Evolutionary conservation across 352 stramenopile genomes (phyloP).

Genomic region (Globisporangium recalcitrans): DNA sequence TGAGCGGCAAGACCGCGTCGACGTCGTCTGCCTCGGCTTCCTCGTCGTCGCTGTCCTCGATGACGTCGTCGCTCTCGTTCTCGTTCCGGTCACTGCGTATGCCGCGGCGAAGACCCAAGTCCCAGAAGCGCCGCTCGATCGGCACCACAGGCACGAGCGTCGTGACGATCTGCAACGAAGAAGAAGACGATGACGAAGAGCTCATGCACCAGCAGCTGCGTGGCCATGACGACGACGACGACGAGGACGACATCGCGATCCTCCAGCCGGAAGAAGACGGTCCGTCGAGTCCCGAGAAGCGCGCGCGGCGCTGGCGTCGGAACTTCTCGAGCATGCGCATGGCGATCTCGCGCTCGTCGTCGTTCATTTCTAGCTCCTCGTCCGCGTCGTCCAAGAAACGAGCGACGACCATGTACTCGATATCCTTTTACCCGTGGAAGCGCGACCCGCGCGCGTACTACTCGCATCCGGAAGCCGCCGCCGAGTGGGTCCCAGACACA

Average conservation of each 20-base stretch:
- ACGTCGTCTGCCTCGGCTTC: background rate
- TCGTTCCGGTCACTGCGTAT: slow-evolving; percentile 8
- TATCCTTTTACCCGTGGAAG: slow-evolving; percentile 76
- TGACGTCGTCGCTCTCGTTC: background rate
- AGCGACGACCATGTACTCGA: slow-evolving; percentile 52
- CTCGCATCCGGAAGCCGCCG: slow-evolving; percentile 60
- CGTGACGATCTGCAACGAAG: slow-evolving; percentile 10
- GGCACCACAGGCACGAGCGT: slow-evolving; percentile 14
- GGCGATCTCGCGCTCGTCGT: slow-evolving; percentile 14
- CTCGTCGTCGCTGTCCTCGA: background rate
- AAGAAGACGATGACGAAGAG: slow-evolving; percentile 3
- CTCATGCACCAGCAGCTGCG: background rate
- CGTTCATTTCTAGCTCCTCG: background rate
- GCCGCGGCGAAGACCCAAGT: slow-evolving; percentile 3
- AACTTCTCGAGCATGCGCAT: slow-evolving; percentile 14
- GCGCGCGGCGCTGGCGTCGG: slow-evolving; percentile 2
- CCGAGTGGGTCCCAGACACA: slow-evolving; percentile 67
- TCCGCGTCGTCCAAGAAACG: slow-evolving; percentile 17
- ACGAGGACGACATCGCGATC: slow-evolving; percentile 19
- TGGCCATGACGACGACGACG: background rate
- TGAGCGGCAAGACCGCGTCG: slow-evolving; percentile 1
- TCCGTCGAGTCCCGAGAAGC: background rate
- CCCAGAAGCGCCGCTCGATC: slow-evolving; percentile 11
- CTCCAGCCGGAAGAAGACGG: slow-evolving; percentile 15
- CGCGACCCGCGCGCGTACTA: slow-evolving; percentile 65